phyloP scores from a whole-genome alignment of 2,329 filamentous ascomycete genomes.

The Cercospora zeina region DNA sequence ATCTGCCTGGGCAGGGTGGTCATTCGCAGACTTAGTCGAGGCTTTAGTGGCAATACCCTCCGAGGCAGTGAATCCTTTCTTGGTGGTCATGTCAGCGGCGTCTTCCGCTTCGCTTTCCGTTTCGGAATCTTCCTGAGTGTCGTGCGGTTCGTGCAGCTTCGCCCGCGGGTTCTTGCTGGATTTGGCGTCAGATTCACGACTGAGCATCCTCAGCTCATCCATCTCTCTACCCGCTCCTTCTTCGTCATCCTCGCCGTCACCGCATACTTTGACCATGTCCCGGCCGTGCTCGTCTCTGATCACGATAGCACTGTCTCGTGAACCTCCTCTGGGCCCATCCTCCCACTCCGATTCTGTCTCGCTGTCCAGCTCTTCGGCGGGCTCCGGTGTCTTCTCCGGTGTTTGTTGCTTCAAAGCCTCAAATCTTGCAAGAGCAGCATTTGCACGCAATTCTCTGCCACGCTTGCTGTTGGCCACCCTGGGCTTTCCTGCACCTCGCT shows the following conservation, averaged over 20 bases:
- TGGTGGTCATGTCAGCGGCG: neutral
- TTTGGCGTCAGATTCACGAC: slow-evolving; percentile 20
- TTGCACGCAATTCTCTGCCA: slow-evolving; percentile 72
- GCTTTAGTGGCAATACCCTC: neutral
- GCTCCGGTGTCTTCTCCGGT: slow-evolving; percentile 39
- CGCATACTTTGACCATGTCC: slow-evolving; percentile 72
- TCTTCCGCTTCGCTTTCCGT: slow-evolving; percentile 35
- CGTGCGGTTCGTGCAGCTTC: slow-evolving; percentile 10
- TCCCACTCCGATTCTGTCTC: slow-evolving; percentile 48
- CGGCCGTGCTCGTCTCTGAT: slow-evolving; percentile 65
- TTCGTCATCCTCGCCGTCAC: slow-evolving; percentile 61
- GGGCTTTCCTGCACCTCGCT: slow-evolving; percentile 63
- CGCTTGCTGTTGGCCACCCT: slow-evolving; percentile 72
- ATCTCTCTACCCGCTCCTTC: slow-evolving; percentile 63
- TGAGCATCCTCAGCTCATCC: slow-evolving; percentile 61
- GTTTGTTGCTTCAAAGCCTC: slow-evolving; percentile 49
- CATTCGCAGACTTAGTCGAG: neutral
- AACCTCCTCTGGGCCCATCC: slow-evolving; percentile 48
- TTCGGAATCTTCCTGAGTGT: slow-evolving; percentile 30
- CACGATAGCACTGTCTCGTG: slow-evolving; percentile 58
- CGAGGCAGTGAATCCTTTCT: neutral
- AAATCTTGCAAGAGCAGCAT: slow-evolving; percentile 74
- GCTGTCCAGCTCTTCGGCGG: slow-evolving; percentile 48
- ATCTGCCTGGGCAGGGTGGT: neutral
- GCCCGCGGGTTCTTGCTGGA: neutral